Evolutionary conservation across 2,329 filamentous ascomycete species (phyloP), one percentile per base, ranked within the genome.

Genomic region (Blastomyces gilchristii): DNA sequence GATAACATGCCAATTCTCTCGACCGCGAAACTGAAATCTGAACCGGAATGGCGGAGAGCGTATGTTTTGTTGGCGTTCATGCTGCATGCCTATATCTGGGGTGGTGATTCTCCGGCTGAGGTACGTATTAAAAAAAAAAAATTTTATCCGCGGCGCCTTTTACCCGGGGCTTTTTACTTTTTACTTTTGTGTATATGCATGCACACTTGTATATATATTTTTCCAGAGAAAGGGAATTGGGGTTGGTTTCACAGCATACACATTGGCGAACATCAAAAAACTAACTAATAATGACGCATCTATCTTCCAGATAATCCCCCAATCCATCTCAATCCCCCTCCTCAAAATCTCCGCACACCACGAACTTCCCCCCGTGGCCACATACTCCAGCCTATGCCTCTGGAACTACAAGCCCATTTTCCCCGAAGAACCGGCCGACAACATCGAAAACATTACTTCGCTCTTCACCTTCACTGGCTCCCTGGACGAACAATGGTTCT

Each of bases 401-500:
- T 99, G 94, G 94, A 99, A 99, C 77, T 97, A 91, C 81, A 93
- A 92, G 76, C 90, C 92, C 0, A 83, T 97, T 62, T 97, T 97
- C 72, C 78, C 86, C 64, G 85, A 90, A 66, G 92, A 97, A 74
- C 83, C 84, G 45, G 85, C 94, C 63, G 90, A 95, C 71, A 85
- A 86, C 67, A 82, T 97, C 56, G 87, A 94, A 71, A 97, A 99
- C 70, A 82, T 99, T 63, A 87, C 90, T 50, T 94, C 90, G 1
- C 81, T 97, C 65, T 85, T 87, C 70, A 97, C 94, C 18, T 95
- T 97, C 72, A 97, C 94, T 18, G 94, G 94, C 60, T 92, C 91
- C 8, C 81, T 96, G 62, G 94, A 99, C 73, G 94, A 99, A 78
- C 96, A 94, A 66, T 99, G 94, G 94, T 99, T 99, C 74, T 99